Conservation (phyloP, 129 eudicot genomes). For the Ambrosia artemisiifolia region DNA sequence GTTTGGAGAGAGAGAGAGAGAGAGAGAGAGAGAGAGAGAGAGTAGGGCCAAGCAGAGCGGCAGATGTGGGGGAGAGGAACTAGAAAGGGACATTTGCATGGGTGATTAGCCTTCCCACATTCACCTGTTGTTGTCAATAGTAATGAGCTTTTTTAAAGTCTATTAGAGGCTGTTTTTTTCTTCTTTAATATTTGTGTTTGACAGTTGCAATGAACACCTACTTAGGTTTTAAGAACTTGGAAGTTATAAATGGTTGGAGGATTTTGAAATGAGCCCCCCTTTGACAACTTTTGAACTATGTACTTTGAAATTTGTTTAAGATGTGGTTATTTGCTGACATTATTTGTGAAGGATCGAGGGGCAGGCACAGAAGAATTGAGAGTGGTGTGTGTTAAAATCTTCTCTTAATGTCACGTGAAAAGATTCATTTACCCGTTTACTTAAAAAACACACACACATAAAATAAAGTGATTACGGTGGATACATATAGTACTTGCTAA, state of each 20-base stretch:
- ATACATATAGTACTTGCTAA: too few species aligned
- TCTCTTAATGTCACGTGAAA: too few species aligned
- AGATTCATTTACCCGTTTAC: too few species aligned
- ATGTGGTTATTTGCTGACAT: too few species aligned
- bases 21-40: slow-evolving; percentile 24
- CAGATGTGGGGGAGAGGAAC: slow-evolving; percentile 82
- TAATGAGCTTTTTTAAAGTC: slow-evolving; percentile 22
- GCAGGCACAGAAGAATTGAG: too few species aligned
- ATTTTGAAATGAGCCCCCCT: too few species aligned
- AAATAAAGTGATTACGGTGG: too few species aligned
- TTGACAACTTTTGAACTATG: too few species aligned
- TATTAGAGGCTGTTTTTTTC: not conserved
- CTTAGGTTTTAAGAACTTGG: not conserved
- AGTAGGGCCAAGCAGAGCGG: slow-evolving; percentile 49
- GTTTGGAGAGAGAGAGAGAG: not conserved
- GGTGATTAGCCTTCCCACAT: slow-evolving; percentile 65
- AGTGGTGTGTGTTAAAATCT: too few species aligned
- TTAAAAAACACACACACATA: too few species aligned
- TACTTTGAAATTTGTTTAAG: too few species aligned
- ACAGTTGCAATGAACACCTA: not conserved
- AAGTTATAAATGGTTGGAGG: not conserved
- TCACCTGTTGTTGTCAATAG: slow-evolving; percentile 76
- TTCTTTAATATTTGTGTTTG: not conserved
- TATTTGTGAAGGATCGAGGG: too few species aligned
- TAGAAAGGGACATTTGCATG: slow-evolving; percentile 86